Evolutionary conservation across 2,329 filamentous ascomycete genomes (phyloP), one percentile per base, ranked within the genome.

Genomic region (Aspergillus sp.): DNA sequence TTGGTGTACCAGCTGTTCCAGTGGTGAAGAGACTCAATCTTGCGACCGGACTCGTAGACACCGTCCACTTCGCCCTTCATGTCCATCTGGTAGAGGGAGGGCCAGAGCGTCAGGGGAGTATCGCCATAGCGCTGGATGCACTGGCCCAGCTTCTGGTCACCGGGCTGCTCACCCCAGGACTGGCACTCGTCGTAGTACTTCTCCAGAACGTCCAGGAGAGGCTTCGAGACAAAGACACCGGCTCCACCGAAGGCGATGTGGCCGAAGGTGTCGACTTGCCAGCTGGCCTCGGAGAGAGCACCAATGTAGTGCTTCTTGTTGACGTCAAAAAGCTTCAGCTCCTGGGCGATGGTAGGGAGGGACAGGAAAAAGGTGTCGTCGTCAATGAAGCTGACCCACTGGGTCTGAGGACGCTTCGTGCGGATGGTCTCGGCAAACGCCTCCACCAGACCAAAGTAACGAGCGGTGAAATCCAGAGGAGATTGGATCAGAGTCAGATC

Each of bases 291-390:
- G 2, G 73, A 76, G 23, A 74, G 58, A 45, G 71, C 65, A 50
- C 73, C 73, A 60, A 76, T 74, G 56, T 75, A 76, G 55, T 75
- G 70, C 56, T 70, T 71, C 63, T 74, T 70, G 52, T 56, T 70
- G 20, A 64, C 58, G 50, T 75, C 71, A 19, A 74, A 67, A 20
- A 70, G 63, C 53, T 72, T 72, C 49, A 76, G 59, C 45, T 71
- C 69, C 52, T 71, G 62, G 10, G 70, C 70, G 20, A 75, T 58
- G 16, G 67, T 68, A 13, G 69, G 64, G 19, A 76, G 64, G 25
- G 71, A 73, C 25, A 71, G 60, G 61, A 73, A 76, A 62, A 73
- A 76, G 25, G 73, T 76, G 50, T 76, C 73, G 50, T 76, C 73
- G 45, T 76, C 73, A 20, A 74, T 73, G 56, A 71, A 75, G 57